Evolutionary conservation across 2,329 filamentous ascomycete genomes (phyloP), one percentile per base, ranked within the genome.

Genomic region (Penicillium sp.): DNA sequence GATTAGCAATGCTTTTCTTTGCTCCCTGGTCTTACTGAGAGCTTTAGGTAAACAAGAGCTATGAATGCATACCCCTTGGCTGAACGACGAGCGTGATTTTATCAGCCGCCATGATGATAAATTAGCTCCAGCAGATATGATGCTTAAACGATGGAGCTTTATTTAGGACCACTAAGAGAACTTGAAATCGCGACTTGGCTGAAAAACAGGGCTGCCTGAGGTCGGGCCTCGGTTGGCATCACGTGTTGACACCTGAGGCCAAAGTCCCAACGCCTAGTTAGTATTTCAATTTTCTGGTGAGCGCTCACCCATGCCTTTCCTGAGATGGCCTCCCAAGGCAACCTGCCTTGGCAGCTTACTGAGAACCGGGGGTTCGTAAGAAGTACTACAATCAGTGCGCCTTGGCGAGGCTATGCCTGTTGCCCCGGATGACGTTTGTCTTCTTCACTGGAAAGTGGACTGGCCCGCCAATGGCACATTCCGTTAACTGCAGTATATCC

Each of bases 31-130:
- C 34, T 41, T 29, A 23, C 31, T 39, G 44, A 54, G 47, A 51
- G 52, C 40, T 51, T 40, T 37, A 15, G 8, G 13, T 38, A 40
- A 38, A 37, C 6, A 42, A 42, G 41, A 58, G 32, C 47, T 55
- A 44, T 10, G 8, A 31, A 52, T 52, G 38, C 68, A 59, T 71
- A 78, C 76, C 76, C 65, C 76, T 69, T 49, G 76, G 72, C 55
- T 75, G 66, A 52, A 78, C 65, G 44, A 66, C 65, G 47, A 79
- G 65, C 3, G 70, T 73, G 49, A 78, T 68, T 29, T 63, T 68
- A 16, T 34, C 46, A 42, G 51, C 39, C 51, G 71, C 67, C 46
- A 71, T 66, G 71, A 76, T 75, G 51, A 49, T 35, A 6, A 21
- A 16, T n/a, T 29, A 13, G 29, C 6, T 48, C 44, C 35, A 41